phyloP scores from a whole-genome alignment of 2,329 filamentous ascomycete genomes.

The Penicillium sp. region DNA sequence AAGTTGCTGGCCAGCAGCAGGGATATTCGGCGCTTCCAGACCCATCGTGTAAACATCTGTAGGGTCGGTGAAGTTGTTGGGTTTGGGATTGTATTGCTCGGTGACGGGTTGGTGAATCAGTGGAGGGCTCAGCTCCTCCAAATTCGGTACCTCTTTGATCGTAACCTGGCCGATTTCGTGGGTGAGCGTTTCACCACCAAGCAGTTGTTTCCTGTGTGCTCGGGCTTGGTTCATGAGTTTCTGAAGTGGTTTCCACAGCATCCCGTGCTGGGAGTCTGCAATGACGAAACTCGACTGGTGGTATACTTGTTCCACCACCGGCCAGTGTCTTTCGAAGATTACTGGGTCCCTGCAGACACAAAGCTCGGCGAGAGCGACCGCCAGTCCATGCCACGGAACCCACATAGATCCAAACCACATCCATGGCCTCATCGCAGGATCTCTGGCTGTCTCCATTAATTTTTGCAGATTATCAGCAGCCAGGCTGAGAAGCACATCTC shows the following conservation, averaged over 20 bases:
- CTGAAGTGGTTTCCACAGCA: constrained; percentile 35
- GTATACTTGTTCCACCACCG: constrained; percentile 26
- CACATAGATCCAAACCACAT: constrained; percentile 32
- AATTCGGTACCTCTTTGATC: neutral
- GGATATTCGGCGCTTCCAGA: neutral
- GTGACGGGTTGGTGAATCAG: neutral
- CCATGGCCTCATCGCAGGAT: constrained; percentile 26
- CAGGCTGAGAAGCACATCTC: constrained; percentile 26
- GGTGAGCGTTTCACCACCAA: constrained; percentile 3
- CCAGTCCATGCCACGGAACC: constrained; percentile 36
- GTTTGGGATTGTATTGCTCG: neutral
- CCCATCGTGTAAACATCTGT: neutral
- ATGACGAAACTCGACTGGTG: constrained; percentile 25
- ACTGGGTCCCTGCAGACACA: constrained; percentile 31
- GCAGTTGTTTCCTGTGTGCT: constrained; percentile 15
- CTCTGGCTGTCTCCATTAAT: constrained; percentile 19
- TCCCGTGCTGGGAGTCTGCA: constrained; percentile 30
- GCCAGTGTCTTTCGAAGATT: constrained; percentile 25
- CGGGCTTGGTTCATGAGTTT: constrained; percentile 32
- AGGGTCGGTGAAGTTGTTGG: neutral
- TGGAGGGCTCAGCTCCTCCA: neutral
- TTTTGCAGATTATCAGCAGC: constrained; percentile 27
- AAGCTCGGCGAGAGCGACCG: constrained; percentile 35
- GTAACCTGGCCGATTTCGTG: constrained; percentile 2
- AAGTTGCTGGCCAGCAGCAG: constrained; percentile 9